These are phyloP conservation scores for Raffaelea arxii DNA, from an alignment of 2,329 filamentous ascomycete genomes.

Conservation along the genomic window DNA sequence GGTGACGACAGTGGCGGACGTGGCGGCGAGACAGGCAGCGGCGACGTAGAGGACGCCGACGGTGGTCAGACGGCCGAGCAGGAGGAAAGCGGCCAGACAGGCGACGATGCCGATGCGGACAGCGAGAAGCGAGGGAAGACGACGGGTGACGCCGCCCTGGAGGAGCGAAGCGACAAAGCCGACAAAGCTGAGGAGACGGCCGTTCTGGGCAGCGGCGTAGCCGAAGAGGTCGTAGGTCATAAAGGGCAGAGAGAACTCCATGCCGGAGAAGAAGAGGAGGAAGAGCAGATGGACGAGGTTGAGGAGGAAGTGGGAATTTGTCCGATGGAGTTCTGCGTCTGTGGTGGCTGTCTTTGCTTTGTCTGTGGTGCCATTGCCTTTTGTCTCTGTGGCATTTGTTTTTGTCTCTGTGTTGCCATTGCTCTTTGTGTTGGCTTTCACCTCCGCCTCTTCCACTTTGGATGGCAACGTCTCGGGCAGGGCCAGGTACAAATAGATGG, in stretches of 20 bases:
- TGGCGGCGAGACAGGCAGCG: slow-evolving; percentile 75
- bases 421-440: slow-evolving; percentile 13
- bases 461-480: slow-evolving; percentile 80
- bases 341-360: slow-evolving; percentile 49
- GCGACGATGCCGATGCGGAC: slow-evolving; percentile 71
- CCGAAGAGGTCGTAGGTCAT: slow-evolving; percentile 93
- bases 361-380: slow-evolving; percentile 58
- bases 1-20: slow-evolving; percentile 89
- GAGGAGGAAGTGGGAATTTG: slow-evolving; percentile 74
- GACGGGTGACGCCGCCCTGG: slow-evolving; percentile 83
- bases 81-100: slow-evolving; percentile 69
- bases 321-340: slow-evolving; percentile 36
- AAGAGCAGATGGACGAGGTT: slow-evolving; percentile 85
- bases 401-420: slow-evolving; percentile 31
- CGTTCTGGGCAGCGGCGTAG: slow-evolving; percentile 71
- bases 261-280: slow-evolving; percentile 92
- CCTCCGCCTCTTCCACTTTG: slow-evolving; percentile 22
- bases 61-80: slow-evolving; percentile 62
- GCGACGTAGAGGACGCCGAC: slow-evolving; percentile 68
- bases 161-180: slow-evolving; percentile 86
- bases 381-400: slow-evolving; percentile 61
- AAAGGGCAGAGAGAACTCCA: slow-evolving; percentile 96
- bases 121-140: slow-evolving; percentile 69
- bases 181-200: slow-evolving; percentile 79
- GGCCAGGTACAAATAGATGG: slow-evolving; percentile 70